Evolutionary conservation across 805 yeast species (phyloP), one percentile per base, ranked within the genome.

Genomic region (Metahyphopichia silvanorum): DNA sequence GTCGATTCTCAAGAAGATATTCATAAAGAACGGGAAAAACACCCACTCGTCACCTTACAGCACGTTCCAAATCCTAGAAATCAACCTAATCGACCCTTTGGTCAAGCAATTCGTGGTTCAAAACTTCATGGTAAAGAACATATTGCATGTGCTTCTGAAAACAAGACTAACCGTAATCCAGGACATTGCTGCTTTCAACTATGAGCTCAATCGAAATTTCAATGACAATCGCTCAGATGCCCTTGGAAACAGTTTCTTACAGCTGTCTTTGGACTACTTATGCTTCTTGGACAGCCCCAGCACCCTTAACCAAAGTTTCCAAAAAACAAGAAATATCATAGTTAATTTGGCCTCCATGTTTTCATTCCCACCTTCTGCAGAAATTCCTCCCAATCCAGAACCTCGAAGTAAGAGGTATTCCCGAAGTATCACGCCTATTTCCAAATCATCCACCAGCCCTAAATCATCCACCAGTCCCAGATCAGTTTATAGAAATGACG

Each of bases 201-300:
- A 25, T 4, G 37, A 27, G 16, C 39, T 42, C 20, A 21, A 27
- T 7, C 31, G 31, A 14, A 17, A 23, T n/a, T 16, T 34, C 12
- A 16, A 17, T 10, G 13, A 15, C 5, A 6, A n/a, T n/a, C n/a
- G 25, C 23, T 16, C 18, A 9, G 28, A 28, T 15, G n/a, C 17
- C 20, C 16, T 22, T 14, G 15, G 17, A 10, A 25, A 5, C 14
- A 34, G 36, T 10, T 42, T 48, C 27, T 33, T 50, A n/a, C 34
- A 38, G 13, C 38, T 23, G 20, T 38, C 50, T 1, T 42, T 49
- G 33, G 35, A 34, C 21, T 41, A 38, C 27, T 38, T 45, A 10
- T 50, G 56, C 28, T 35, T 23, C n/a, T 43, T 47, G 26, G 54
- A 51, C 27, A 40, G 38, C 29, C 43, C 31, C 18, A 16, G 16